phyloP scores from a whole-genome alignment of 1,284 basidiomycete species.

The Athelia psychrophila region DNA sequence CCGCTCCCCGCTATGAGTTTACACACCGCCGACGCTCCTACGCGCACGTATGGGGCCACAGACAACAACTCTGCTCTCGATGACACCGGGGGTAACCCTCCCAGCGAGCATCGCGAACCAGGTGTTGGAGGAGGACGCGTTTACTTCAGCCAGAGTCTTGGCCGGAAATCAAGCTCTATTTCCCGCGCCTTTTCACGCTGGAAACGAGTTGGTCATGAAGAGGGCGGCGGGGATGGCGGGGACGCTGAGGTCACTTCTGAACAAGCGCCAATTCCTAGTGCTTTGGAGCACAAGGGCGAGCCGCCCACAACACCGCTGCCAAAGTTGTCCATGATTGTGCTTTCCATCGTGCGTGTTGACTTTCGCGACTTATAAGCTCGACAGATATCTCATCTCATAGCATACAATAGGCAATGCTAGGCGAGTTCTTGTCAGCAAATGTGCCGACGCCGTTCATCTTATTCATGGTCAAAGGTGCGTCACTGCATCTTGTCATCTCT shows the following conservation, averaged over 20 bases:
- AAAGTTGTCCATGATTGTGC: conserved; percentile 83
- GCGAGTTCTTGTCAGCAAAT: conserved; percentile 90
- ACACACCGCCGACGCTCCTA: too few relatives aligned
- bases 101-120: too few relatives aligned
- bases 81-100: too few relatives aligned
- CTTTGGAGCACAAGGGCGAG: conserved; percentile 62
- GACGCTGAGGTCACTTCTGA: conserved; percentile 34
- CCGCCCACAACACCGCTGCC: conserved; percentile 79
- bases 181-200: too few relatives aligned
- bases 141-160: too few relatives aligned
- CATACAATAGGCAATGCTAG: conserved; percentile 78
- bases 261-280: conserved; percentile 71
- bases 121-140: too few relatives aligned
- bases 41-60: too few relatives aligned
- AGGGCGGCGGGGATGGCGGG: conserved; percentile 11
- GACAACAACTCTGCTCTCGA: too few relatives aligned
- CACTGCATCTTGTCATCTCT: background rate
- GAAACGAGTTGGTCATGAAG: background rate
- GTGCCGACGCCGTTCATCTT: conserved; percentile 87
- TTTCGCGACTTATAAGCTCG: conserved; percentile 6
- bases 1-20: too few relatives aligned
- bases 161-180: too few relatives aligned
- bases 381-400: conserved; percentile 1
- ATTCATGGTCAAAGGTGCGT: conserved; percentile 87
- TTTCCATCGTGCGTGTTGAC: conserved; percentile 74